phyloP scores from a whole-genome alignment of 2,329 filamentous ascomycete genomes.

The Akanthomyces dipterigenus region DNA sequence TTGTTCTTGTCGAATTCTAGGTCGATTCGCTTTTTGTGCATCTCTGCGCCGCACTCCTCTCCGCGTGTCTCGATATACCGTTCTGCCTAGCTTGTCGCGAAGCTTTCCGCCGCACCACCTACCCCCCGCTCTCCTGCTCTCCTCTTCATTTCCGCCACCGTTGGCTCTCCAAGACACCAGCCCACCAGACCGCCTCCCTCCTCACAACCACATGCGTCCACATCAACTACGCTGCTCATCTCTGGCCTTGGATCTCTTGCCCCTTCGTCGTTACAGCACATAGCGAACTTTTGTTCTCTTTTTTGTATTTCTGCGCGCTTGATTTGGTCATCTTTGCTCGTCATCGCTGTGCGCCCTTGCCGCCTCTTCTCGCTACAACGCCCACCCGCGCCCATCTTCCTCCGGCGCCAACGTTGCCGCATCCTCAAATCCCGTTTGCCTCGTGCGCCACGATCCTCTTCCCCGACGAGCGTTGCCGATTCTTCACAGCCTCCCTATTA shows the following conservation, averaged over 20 bases:
- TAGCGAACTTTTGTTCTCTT: neutral
- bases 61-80: neutral
- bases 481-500: neutral
- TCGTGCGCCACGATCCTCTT: neutral
- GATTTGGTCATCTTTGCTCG: neutral
- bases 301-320: neutral
- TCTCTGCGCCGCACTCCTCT: neutral
- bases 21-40: neutral
- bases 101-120: neutral
- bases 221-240: constrained; percentile 5
- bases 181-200: constrained; percentile 1
- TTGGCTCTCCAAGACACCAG: neutral
- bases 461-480: neutral
- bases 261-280: neutral
- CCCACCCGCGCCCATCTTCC: neutral
- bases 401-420: neutral
- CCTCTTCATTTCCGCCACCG: constrained; percentile 7
- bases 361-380: neutral
- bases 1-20: neutral
- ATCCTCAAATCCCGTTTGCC: neutral
- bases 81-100: neutral
- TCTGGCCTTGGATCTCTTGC: neutral
- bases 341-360: neutral
- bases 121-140: neutral
- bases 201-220: constrained; percentile 4